Base-by-base conservation (phyloP, 1,139 yeast species). In the Lodderomyces jiufengensis region DNA sequence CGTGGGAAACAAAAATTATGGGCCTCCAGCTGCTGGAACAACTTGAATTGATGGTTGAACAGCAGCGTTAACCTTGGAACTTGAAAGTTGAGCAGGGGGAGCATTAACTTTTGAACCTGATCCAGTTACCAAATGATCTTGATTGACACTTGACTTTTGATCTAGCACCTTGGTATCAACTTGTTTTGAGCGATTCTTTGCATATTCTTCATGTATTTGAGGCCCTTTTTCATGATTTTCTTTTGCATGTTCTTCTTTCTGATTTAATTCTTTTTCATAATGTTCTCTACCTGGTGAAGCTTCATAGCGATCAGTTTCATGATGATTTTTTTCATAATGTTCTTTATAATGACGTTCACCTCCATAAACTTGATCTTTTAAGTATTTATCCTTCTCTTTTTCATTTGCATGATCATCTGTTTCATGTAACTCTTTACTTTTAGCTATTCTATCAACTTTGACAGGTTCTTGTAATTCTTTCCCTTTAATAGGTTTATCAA, bases 201-300 rank as follows among this genome's bases (percentile, higher is more conserved):
- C 21, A 28, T 13, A 33, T 30, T 28, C 28, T 27, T 28, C 32
- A 27, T 28, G 31, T 9, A 27, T 27, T 5, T 25, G 26, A 24
- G 31, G 36, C n/a, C 31, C 31, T 25, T 33, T 33, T 28, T 33
- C 36, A 23, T 33, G 36, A 16, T 33, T 23, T 18, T 33, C 36
- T 21, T 27, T 33, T 6, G 18, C 29, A 14, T 34, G 25, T 12
- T 34, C 27, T 35, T 29, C 29, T 23, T 34, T 45, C 30, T 33
- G 32, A 26, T 33, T 27, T 18, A 22, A 15, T 14, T 28, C 32
- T 20, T 33, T 22, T 33, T 33, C 36, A 33, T 28, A 20, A 12
- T 27, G 36, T 11, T 33, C 16, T 33, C 31, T 33, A 9, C 26
- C 36, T n/a, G 34, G 34, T 5, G 34, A 14, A 25, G 29, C 9